Percentiles rank a stretch among this genome's conserved stretches.
phyloP scores from a whole-genome alignment of 2,329 filamentous ascomycete genomes.

The Monilinia aucupariae region DNA sequence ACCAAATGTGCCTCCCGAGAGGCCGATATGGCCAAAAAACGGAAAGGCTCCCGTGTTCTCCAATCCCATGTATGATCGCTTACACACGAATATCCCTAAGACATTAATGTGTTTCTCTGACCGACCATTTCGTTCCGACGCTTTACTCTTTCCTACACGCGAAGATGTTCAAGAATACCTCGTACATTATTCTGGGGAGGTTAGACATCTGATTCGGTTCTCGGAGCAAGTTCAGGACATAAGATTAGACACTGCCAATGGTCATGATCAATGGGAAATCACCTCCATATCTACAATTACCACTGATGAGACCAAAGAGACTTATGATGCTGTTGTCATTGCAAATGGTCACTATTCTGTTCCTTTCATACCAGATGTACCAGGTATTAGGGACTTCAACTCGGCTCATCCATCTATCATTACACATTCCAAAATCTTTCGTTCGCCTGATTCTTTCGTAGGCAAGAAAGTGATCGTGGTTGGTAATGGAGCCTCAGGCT shows the following conservation, averaged over 20 bases:
- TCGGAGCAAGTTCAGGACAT: conserved; percentile 64
- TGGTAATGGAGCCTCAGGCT: conserved; percentile 76
- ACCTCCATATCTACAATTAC: conserved; percentile 29
- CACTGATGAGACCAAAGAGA: conserved; percentile 20
- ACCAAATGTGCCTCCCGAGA: conserved; percentile 56
- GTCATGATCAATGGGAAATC: conserved; percentile 52
- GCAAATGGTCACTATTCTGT: conserved; percentile 71
- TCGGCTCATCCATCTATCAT: conserved; percentile 54
- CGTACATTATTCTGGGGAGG: conserved; percentile 57
- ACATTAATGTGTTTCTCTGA: conserved; percentile 77
- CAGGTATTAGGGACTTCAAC: conserved; percentile 56
- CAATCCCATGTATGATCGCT: conserved; percentile 74
- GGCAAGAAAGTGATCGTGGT: conserved; percentile 75
- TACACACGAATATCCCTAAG: conserved; percentile 85
- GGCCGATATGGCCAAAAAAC: conserved; percentile 48
- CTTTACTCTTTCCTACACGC: conserved; percentile 70
- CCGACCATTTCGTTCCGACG: conserved; percentile 55
- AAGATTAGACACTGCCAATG: conserved; percentile 30
- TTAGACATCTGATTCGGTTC: conserved; percentile 64
- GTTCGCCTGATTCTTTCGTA: conserved; percentile 55
- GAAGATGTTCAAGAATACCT: conserved; percentile 69
- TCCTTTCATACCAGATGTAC: conserved; percentile 59
- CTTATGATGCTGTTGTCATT: conserved; percentile 67
- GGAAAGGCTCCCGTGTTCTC: conserved; percentile 52
- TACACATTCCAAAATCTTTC: conserved; percentile 75